Evolutionary conservation across 2,329 filamentous ascomycete species (phyloP).

Genomic region (Microcyclosporella mali): DNA sequence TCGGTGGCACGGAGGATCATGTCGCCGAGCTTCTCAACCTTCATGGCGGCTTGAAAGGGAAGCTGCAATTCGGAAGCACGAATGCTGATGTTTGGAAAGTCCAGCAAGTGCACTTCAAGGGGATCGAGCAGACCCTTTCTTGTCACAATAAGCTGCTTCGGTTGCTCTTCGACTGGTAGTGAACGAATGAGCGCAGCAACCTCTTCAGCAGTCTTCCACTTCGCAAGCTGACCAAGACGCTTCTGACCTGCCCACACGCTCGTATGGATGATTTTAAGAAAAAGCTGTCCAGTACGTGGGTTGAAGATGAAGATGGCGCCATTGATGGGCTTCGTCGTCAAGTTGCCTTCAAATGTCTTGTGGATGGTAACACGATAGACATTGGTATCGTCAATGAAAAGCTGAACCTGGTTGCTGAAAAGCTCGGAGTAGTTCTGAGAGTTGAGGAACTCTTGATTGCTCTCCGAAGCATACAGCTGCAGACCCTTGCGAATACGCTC

Average conservation of each 20-base stretch:
- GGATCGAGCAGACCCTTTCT: conserved; percentile 95
- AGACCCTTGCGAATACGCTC: conserved; percentile 98
- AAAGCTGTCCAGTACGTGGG: conserved; percentile 92
- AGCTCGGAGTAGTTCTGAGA: conserved; percentile 99
- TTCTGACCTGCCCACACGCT: conserved; percentile 99
- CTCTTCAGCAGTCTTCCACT: conserved; percentile 99
- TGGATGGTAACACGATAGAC: conserved; percentile 99
- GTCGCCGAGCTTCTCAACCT: conserved; percentile 97
- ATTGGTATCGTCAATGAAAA: conserved; percentile 99
- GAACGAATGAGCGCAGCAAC: conserved; percentile 95
- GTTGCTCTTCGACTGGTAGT: conserved; percentile 92
- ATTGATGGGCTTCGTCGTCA: conserved; percentile 99
- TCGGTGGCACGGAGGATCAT: conserved; percentile 98
- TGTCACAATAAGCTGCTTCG: conserved; percentile 97
- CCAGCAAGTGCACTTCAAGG: conserved; percentile 90
- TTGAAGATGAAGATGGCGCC: conserved; percentile 99
- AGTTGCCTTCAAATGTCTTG: conserved; percentile 98
- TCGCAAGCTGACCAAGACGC: conserved; percentile 93
- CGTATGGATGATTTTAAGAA: conserved; percentile 98
- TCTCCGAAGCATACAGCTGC: conserved; percentile 95
- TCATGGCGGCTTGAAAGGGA: conserved; percentile 99
- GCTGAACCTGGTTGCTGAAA: conserved; percentile 97
- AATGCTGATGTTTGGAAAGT: conserved; percentile 99
- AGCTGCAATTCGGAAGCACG: conserved; percentile 93
- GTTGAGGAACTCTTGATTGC: conserved; percentile 98